These are phyloP conservation scores for Lecanicillium sp. DNA, from an alignment of 2,329 filamentous ascomycete species.

Conservation along the genomic window DNA sequence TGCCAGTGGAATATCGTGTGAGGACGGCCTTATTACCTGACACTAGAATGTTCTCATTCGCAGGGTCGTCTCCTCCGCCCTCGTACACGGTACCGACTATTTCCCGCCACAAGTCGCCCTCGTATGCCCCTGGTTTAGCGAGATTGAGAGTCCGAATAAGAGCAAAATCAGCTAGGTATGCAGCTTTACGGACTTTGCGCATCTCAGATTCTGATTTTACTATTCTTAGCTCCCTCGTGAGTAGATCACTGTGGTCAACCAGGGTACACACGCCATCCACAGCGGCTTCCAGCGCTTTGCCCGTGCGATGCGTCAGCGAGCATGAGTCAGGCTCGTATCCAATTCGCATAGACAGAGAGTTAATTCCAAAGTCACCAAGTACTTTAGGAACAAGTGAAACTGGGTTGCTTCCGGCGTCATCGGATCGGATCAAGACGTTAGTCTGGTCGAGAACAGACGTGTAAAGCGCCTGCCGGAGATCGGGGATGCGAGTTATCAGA, in stretches of 20 bases:
- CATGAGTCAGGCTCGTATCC: conserved; percentile 27
- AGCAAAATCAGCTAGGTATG: conserved; percentile 24
- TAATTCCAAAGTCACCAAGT: conserved; percentile 20
- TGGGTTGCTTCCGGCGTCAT: conserved; percentile 20
- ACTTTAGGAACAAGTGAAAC: conserved; percentile 21
- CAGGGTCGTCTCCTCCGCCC: conserved; percentile 25
- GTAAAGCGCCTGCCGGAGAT: conserved; percentile 24
- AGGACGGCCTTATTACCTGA: conserved; percentile 23
- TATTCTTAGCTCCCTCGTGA: conserved; percentile 21
- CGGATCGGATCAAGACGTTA: conserved; percentile 14
- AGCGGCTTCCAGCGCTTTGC: conserved; percentile 22
- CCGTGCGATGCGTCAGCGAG: conserved; percentile 24
- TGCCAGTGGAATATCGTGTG: conserved; percentile 23
- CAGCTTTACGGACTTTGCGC: conserved; percentile 22
- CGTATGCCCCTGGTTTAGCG: conserved; percentile 25
- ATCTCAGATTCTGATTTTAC: conserved; percentile 22
- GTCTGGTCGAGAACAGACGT: conserved; percentile 16
- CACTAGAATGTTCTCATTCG: conserved; percentile 25
- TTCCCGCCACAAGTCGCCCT: conserved; percentile 25
- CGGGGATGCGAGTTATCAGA: conserved; percentile 20
- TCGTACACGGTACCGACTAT: conserved; percentile 25
- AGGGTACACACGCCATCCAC: conserved; percentile 19
- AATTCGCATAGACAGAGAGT: conserved; percentile 18
- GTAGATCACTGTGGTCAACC: conserved; percentile 20
- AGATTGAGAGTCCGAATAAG: conserved; percentile 24